Conservation (phyloP, 306 rosid species). For the Dalbergia cultrata region DNA sequence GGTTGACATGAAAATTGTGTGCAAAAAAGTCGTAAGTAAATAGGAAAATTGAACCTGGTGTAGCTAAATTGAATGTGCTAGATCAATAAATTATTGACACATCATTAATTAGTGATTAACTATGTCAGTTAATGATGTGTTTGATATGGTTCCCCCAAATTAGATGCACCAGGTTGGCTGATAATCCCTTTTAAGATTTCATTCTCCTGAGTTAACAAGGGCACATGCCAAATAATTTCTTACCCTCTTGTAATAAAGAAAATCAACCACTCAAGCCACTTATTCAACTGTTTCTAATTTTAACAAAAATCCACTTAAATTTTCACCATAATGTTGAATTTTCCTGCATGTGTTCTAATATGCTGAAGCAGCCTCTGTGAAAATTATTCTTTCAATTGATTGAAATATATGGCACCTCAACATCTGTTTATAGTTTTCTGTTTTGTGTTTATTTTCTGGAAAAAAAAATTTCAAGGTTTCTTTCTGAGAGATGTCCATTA, state of each 20-base stretch:
- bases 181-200: background rate
- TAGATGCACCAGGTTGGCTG: too few species aligned
- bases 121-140: too few species aligned
- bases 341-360: background rate
- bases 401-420: slow-evolving; percentile 3
- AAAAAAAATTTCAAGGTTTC: slow-evolving; percentile 64
- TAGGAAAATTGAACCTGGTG: too few species aligned
- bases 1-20: too few species aligned
- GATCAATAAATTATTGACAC: too few species aligned
- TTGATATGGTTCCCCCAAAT: too few species aligned
- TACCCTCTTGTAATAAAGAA: background rate
- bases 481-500: slow-evolving; percentile 79
- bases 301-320: background rate
- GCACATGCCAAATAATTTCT: background rate
- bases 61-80: too few species aligned
- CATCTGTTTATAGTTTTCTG: background rate
- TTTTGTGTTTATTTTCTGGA: background rate
- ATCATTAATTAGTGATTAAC: too few species aligned
- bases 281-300: background rate
- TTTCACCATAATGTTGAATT: background rate
- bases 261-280: background rate
- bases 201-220: background rate
- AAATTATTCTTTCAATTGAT: slow-evolving; percentile 9
- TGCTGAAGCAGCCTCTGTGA: background rate
- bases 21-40: too few species aligned